A percentile compares a stretch with the other conserved stretches of the same genome.
Conservation (phyloP, 2,329 filamentous ascomycete genomes). For the Teratosphaeria viscida region DNA sequence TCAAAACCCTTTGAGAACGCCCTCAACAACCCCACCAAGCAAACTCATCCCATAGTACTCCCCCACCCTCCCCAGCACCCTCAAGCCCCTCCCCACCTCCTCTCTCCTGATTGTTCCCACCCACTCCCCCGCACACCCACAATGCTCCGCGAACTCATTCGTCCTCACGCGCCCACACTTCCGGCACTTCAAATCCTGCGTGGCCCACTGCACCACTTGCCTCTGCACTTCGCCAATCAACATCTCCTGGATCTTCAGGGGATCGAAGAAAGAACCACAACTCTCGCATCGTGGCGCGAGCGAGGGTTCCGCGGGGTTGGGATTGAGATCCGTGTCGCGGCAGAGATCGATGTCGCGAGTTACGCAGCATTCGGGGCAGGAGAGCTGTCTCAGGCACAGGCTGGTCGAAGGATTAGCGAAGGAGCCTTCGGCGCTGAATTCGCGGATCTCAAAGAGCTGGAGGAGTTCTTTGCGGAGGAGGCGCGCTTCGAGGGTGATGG, state of each 20-base stretch:
- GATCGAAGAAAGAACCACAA: constrained; percentile 66
- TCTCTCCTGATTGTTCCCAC: constrained; percentile 56
- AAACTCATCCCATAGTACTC: constrained; percentile 52
- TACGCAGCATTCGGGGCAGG: constrained; percentile 84
- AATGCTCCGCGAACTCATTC: constrained; percentile 96
- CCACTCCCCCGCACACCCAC: constrained; percentile 85
- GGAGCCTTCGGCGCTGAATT: constrained; percentile 79
- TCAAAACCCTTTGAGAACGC: constrained; percentile 66
- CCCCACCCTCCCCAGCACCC: constrained; percentile 64
- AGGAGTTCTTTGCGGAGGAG: constrained; percentile 82
- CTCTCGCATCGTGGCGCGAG: constrained; percentile 48
- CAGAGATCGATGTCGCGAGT: constrained; percentile 85
- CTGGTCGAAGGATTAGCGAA: constrained; percentile 77
- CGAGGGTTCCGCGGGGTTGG: constrained; percentile 37
- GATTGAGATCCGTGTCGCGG: constrained; percentile 63
- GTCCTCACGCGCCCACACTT: constrained; percentile 57
- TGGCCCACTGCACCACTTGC: constrained; percentile 67
- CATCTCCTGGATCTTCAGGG: constrained; percentile 72
- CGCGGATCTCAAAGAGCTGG: constrained; percentile 81
- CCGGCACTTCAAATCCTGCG: constrained; percentile 81
- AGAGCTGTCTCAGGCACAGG: constrained; percentile 62
- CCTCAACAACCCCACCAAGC: constrained; percentile 70
- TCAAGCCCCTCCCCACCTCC: constrained; percentile 55
- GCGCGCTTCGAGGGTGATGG: constrained; percentile 78
- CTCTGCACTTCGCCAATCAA: constrained; percentile 68